phyloP scores from a whole-genome alignment of 2,329 filamentous ascomycete genomes.

The Aureobasidium vineae region DNA sequence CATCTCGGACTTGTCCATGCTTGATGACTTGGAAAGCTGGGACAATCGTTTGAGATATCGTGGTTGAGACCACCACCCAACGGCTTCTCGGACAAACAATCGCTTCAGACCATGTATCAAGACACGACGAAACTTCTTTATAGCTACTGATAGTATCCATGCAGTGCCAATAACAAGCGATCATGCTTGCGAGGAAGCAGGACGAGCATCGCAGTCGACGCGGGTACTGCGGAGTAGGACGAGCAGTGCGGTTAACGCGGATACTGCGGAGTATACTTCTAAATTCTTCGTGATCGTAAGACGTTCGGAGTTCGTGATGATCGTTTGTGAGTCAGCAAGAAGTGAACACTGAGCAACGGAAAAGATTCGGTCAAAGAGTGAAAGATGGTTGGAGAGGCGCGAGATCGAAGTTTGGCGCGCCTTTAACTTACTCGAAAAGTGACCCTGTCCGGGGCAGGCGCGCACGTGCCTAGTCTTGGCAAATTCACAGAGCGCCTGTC shows the following conservation, averaged over 20 bases:
- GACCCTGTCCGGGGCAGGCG: neutral
- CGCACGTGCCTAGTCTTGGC: constrained; percentile 6
- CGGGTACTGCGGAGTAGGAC: neutral
- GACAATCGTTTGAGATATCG: neutral
- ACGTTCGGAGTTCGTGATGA: neutral
- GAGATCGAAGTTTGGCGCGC: too few species aligned
- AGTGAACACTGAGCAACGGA: neutral
- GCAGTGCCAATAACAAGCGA: neutral
- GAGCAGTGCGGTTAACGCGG: constrained; percentile 6
- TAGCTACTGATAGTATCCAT: neutral
- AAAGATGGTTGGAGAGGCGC: neutral
- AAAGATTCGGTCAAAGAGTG: neutral
- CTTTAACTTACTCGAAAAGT: neutral
- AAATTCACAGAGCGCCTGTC: neutral
- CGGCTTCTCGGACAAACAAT: neutral
- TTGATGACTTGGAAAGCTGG: neutral
- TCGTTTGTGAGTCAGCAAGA: constrained; percentile 6
- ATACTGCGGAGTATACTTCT: neutral
- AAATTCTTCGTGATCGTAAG: neutral
- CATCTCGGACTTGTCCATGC: neutral
- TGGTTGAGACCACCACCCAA: neutral
- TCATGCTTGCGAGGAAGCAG: neutral
- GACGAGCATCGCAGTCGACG: neutral
- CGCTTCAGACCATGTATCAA: neutral
- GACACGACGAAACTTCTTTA: neutral